Percentiles rank a stretch among this genome's conserved stretches.
Conservation (phyloP, 257 asterid species). For the Forsythia suspensa region DNA sequence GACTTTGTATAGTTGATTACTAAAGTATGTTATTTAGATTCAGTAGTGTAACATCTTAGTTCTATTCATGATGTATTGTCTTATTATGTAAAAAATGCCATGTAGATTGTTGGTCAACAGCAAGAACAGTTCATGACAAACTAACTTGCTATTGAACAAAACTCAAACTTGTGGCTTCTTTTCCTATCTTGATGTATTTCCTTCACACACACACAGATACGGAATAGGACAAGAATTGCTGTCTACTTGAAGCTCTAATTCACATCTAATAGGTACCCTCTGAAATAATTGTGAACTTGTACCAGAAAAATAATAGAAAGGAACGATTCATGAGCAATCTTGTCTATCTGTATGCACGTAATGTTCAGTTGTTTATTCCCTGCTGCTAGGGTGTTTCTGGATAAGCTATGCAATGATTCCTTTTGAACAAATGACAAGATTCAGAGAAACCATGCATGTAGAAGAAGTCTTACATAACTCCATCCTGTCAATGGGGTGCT, state of each 20-base stretch:
- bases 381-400: too few species aligned
- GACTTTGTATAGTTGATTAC: constrained; percentile 25
- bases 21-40: constrained; percentile 15
- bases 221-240: not conserved
- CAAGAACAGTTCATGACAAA: not conserved
- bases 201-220: not conserved
- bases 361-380: too few species aligned
- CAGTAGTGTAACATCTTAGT: constrained; percentile 1
- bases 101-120: not conserved
- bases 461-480: too few species aligned
- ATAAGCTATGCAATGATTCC: too few species aligned
- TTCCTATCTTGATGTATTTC: not conserved
- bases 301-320: too few species aligned
- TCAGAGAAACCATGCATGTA: too few species aligned
- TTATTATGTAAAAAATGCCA: not conserved
- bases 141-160: not conserved
- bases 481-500: too few species aligned
- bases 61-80: constrained; percentile 1
- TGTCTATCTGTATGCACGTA: too few species aligned
- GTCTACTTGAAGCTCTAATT: not conserved
- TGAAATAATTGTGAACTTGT: too few species aligned
- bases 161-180: not conserved
- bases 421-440: too few species aligned
- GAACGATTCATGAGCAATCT: too few species aligned
- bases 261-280: not conserved